Evolutionary conservation across 2,329 filamentous ascomycete genomes (phyloP), one percentile per base, ranked within the genome.

Genomic region (Elsinoe australis): DNA sequence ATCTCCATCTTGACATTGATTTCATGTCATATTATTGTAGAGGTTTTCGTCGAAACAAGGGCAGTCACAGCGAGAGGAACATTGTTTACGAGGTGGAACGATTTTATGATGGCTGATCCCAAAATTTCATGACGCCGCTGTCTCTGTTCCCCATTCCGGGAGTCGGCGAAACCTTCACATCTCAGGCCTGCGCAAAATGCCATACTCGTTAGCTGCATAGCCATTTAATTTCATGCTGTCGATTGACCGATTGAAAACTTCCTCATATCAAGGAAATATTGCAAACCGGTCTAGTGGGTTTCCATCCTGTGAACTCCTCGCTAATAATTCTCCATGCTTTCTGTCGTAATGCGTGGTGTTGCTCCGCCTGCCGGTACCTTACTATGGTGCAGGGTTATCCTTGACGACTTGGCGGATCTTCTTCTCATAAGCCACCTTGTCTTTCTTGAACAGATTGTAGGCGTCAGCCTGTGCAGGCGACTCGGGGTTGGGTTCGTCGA

Each of bases 391-490:
- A 10, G 85, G 87, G 65, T 96, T 95, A 56, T 95, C 88, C 59
- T 80, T 83, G 50, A 98, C 92, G 15, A 95, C 82, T 52, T 85
- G 81, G 62, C 80, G 82, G 53, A 98, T 82, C 54, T 89, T 85
- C 66, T 82, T 84, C 69, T 96, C 89, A 61, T 98, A 98, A 50
- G 90, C 88, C 14, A 68, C 69, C 34, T 80, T 76, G 61, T 98
- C 90, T 64, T 88, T 88, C 74, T 94, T 95, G 67, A 87, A 96
- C 8, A 98, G 74, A 60, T 95, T 95, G 71, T 96, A 98, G 0
- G 92, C 94, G 58, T 98, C 92, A 2, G 92, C 90, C 67, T 98
- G 92, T 0, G 92, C 92, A 0, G 92, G 92, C 1, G 88, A 95
- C 44, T 98, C 92, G 2, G 90, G 92, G 63, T 98, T 98, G 12